Percentiles rank a stretch among this genome's conserved stretches.
Conservation (phyloP, 768 basidiomycete species). For the Clavulina sp. region DNA sequence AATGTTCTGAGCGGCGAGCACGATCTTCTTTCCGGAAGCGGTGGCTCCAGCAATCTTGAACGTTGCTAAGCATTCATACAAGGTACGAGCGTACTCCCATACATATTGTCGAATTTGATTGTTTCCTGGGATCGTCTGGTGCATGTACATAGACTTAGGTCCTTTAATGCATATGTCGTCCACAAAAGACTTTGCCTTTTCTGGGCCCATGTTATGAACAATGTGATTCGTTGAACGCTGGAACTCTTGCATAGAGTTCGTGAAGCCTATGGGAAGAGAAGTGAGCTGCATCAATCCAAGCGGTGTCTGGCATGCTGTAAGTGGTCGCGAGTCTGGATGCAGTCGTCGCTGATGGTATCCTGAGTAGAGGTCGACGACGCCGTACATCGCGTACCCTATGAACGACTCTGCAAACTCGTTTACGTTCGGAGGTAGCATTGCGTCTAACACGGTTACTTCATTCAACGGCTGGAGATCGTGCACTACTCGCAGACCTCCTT, state of each 20-base stretch:
- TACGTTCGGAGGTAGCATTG: constrained; percentile 20
- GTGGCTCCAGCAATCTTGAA: constrained; percentile 22
- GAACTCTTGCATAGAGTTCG: constrained; percentile 8
- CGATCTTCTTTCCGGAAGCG: constrained; percentile 14
- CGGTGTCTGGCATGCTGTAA: constrained; percentile 27
- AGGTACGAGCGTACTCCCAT: constrained; percentile 14
- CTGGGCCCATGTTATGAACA: constrained; percentile 21
- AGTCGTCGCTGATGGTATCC: constrained; percentile 23
- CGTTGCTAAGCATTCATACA: constrained; percentile 23
- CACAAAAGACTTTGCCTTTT: constrained; percentile 22
- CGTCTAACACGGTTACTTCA: constrained; percentile 13
- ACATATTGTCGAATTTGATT: constrained; percentile 15
- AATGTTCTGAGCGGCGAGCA: constrained; percentile 10
- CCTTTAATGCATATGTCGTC: constrained; percentile 25
- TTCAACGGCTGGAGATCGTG: constrained; percentile 26
- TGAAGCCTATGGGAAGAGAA: constrained; percentile 26
- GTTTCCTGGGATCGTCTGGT: constrained; percentile 16
- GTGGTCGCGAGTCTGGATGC: constrained; percentile 18
- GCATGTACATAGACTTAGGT: constrained; percentile 21
- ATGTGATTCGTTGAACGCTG: not conserved
- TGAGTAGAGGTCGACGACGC: constrained; percentile 14
- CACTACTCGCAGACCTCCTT: constrained; percentile 20
- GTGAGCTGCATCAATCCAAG: constrained; percentile 20
- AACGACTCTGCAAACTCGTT: constrained; percentile 22
- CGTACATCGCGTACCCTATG: constrained; percentile 17